phyloP scores from a whole-genome alignment of 805 yeast genomes.

The Lipomyces yamadae region DNA sequence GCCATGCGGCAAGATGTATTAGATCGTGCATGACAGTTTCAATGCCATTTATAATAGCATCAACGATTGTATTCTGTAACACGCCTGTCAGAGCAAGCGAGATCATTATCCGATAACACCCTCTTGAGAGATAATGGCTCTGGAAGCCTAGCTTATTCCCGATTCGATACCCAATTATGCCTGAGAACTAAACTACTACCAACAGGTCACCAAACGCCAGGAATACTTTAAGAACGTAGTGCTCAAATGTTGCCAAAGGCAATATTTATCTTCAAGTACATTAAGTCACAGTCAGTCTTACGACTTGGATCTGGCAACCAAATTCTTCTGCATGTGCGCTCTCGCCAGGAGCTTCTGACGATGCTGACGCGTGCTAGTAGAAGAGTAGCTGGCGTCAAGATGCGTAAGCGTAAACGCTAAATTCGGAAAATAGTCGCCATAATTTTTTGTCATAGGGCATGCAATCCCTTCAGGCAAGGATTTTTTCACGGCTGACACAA shows the following conservation, averaged over 20 bases:
- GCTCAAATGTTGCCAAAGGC: no score
- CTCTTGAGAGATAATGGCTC: not conserved
- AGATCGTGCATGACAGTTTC: no score
- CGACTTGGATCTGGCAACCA: not conserved
- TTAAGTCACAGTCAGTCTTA: not conserved
- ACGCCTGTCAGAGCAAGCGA: not conserved
- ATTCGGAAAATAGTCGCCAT: slow-evolving; percentile 27
- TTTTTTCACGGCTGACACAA: slow-evolving; percentile 22
- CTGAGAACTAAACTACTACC: not conserved
- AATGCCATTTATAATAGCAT: no score
- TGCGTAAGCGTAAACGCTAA: slow-evolving; percentile 3
- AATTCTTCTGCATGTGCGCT: not conserved
- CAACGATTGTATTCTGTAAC: no score
- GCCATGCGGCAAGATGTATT: no score
- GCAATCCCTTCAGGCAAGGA: slow-evolving; percentile 13
- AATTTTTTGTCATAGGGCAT: slow-evolving; percentile 20
- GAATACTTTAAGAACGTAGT: not conserved
- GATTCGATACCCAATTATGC: not conserved
- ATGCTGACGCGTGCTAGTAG: not conserved
- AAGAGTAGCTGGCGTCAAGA: not conserved
- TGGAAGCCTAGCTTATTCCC: not conserved
- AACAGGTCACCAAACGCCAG: not conserved
- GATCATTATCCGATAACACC: not conserved
- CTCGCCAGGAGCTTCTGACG: not conserved
- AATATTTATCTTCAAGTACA: no score